Evolutionary conservation across 2,329 filamentous ascomycete genomes (phyloP), one percentile per base, ranked within the genome.

Genomic region (Talaromyces sp.): DNA sequence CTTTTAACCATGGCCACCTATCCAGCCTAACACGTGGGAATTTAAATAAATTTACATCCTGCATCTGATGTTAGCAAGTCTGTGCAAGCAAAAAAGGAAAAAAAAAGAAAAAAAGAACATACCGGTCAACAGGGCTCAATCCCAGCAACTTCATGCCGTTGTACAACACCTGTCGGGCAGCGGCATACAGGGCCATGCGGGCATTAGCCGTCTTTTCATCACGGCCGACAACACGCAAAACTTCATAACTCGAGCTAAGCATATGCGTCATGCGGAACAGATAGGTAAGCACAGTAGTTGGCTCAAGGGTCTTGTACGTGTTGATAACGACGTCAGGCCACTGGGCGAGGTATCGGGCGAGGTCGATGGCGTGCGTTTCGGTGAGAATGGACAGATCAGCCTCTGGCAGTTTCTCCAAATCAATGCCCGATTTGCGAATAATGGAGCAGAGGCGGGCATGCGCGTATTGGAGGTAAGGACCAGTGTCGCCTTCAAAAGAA

Each of bases 141-240:
- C 87, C 87, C 61, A 89, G 74, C 60, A 89, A 72, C 68, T 80
- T 79, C 86, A 89, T 89, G 34, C 86, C 87, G 73, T 88, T 89
- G 71, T 81, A 78, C 69, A 89, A 74, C 27, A 89, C 86, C 70
- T 87, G 85, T 68, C 85, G 81, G 8, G 86, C 85, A 7, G 79
- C 80, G 62, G 83, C 82, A 68, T 89, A 89, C 70, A 89, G 72
- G 31, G 85, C 84, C 73, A 86, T 80, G 65, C 87, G 78, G 9
- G 86, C 85, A 70, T 83, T 78, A 73, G 83, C 84, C 64, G 85
- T 73, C 67, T 84, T 82, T 27, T 77, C 77, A 67, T 87, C 85
- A 56, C 82, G 83, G 55, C 84, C 83, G 55, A 88, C 80, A 33
- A 88, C 85, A 70, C 85, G 84, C 62, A 88, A 76, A 61, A 84